Evolutionary conservation across 192 early-diverging fungal species (phyloP).

Genomic region (Pilobolus umbonatus): DNA sequence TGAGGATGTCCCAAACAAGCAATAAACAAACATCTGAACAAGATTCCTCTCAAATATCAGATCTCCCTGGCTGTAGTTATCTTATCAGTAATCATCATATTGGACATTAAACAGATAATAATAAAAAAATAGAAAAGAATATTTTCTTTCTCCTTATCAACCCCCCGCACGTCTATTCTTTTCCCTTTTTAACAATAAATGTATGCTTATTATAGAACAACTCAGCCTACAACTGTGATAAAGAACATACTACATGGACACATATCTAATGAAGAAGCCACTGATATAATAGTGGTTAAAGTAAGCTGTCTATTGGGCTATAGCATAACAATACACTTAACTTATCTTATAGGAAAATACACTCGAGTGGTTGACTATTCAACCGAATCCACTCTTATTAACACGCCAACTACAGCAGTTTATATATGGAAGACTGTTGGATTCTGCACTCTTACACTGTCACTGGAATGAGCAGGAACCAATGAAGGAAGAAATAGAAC

Average conservation of each 20-base stretch:
- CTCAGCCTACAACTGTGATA: constrained; percentile 7
- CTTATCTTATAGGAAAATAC: neutral
- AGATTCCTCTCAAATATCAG: too few relatives aligned
- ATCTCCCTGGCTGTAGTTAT: too few relatives aligned
- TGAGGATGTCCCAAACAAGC: too few relatives aligned
- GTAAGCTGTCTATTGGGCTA: neutral
- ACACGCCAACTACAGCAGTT: constrained; percentile 11
- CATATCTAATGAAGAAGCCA: neutral
- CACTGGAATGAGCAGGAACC: neutral
- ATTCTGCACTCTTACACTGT: constrained; percentile 7
- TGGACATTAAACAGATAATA: too few relatives aligned
- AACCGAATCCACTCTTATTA: neutral
- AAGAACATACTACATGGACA: neutral
- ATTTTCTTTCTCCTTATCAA: too few relatives aligned
- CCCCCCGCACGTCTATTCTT: too few relatives aligned
- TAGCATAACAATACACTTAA: neutral
- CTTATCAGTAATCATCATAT: too few relatives aligned
- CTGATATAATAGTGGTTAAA: constrained; percentile 7
- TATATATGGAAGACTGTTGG: constrained; percentile 11
- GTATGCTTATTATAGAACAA: constrained; percentile 12
- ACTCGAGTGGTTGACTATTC: neutral
- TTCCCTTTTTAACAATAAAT: too few relatives aligned
- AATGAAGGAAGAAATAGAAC: neutral
- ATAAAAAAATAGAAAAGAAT: too few relatives aligned
- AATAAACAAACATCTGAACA: too few relatives aligned